Conservation (phyloP, 371 early-diverging fungal genomes). For the Apophysomyces elegans region DNA sequence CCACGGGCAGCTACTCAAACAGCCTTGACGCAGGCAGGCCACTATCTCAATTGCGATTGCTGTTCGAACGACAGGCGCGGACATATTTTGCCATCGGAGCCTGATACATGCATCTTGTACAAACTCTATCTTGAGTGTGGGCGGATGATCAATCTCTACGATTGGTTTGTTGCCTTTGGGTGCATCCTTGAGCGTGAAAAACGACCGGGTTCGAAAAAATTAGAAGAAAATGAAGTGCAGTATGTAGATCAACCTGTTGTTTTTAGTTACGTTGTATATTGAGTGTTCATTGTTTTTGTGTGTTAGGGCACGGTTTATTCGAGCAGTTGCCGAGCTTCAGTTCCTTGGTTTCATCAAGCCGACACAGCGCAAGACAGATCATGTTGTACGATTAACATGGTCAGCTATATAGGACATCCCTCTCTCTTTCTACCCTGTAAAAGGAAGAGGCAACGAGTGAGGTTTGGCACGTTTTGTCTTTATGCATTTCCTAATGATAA, state of each 20-base stretch:
- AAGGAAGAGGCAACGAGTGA: not conserved
- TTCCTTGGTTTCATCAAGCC: conserved; percentile 88
- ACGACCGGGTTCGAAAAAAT: conserved; percentile 26
- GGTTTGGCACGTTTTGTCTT: too few species aligned
- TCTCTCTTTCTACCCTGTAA: not conserved
- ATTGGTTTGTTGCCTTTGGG: conserved; percentile 88
- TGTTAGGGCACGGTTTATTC: conserved; percentile 82
- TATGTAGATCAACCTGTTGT: conserved; percentile 25
- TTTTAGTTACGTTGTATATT: conserved; percentile 16
- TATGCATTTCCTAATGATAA: too few species aligned
- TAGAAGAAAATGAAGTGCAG: conserved; percentile 53
- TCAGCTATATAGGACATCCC: conserved; percentile 55
- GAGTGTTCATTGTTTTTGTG: not conserved
- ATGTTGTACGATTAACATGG: conserved; percentile 89
- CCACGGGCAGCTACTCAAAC: conserved; percentile 84
- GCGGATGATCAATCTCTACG: conserved; percentile 89
- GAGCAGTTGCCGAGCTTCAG: conserved; percentile 83
- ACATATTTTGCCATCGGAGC: conserved; percentile 60
- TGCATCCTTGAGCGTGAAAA: conserved; percentile 62
- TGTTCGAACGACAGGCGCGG: conserved; percentile 48
- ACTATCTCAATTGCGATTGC: conserved; percentile 81
- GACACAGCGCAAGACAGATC: conserved; percentile 91
- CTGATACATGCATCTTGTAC: conserved; percentile 87
- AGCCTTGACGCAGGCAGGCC: conserved; percentile 74
- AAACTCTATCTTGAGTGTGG: conserved; percentile 91